Conservation (phyloP, 2,329 filamentous ascomycete species). For the Fusarium caatingaense region DNA sequence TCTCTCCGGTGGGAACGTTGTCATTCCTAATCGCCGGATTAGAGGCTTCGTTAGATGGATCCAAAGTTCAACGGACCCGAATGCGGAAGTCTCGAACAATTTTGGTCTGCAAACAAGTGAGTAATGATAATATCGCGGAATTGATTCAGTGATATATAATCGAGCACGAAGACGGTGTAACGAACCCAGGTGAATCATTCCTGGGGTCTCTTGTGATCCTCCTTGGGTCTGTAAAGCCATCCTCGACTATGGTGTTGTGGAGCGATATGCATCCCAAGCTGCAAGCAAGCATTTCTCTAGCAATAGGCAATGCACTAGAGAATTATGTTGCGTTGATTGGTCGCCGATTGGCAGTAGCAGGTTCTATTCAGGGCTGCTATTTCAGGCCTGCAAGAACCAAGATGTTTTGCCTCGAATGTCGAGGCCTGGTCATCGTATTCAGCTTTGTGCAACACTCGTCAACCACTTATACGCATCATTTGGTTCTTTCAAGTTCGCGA, state of each 20-base stretch:
- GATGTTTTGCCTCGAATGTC: slow-evolving; percentile 17
- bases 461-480: neutral
- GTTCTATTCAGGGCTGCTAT: slow-evolving; percentile 24
- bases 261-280: slow-evolving; percentile 24
- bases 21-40: slow-evolving; percentile 29
- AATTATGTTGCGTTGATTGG: slow-evolving; percentile 17
- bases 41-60: slow-evolving; percentile 32
- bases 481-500: neutral
- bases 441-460: slow-evolving; percentile 25
- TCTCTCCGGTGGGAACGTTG: slow-evolving; percentile 13
- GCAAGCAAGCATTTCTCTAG: slow-evolving; percentile 31
- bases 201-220: slow-evolving; percentile 9
- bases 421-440: slow-evolving; percentile 22
- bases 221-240: slow-evolving; percentile 16
- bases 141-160: slow-evolving; percentile 35
- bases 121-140: neutral
- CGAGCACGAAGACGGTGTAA: slow-evolving; percentile 26
- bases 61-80: slow-evolving; percentile 34
- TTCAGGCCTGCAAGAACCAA: slow-evolving; percentile 20
- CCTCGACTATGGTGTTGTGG: slow-evolving; percentile 31
- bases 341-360: slow-evolving; percentile 13
- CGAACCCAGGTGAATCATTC: slow-evolving; percentile 7
- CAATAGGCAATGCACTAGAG: slow-evolving; percentile 16
- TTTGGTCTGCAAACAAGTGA: slow-evolving; percentile 32
- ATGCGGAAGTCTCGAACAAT: slow-evolving; percentile 33